These are phyloP conservation scores for Pseudomonodictys pantanalensis DNA, from an alignment of 495 filamentous ascomycete species.

Conservation along the genomic window DNA sequence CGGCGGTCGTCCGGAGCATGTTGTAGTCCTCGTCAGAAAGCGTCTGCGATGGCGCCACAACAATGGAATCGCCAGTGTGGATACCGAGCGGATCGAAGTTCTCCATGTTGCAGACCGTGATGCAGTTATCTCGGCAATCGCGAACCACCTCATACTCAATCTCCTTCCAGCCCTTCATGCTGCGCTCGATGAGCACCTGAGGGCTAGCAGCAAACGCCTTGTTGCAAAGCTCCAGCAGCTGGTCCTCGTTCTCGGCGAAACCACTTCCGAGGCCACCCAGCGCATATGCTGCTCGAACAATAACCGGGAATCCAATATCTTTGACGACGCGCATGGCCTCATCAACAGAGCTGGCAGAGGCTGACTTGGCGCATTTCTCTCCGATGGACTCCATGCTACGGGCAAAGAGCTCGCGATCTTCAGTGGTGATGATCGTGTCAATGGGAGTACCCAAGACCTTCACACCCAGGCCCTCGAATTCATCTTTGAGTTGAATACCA, in stretches of 20 bases:
- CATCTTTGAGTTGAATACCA: conserved; percentile 93
- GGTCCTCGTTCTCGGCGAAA: conserved; percentile 85
- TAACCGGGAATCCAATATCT: conserved; percentile 91
- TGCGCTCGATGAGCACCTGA: conserved; percentile 92
- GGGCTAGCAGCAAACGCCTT: conserved; percentile 93
- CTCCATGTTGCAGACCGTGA: conserved; percentile 99
- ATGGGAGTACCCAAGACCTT: conserved; percentile 95
- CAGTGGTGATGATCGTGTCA: conserved; percentile 95
- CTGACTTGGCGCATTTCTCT: conserved; percentile 96
- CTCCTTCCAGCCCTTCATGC: conserved; percentile 99
- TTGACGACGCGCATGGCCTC: conserved; percentile 82
- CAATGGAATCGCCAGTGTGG: conserved; percentile 95
- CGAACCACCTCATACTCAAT: conserved; percentile 97
- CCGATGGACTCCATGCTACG: conserved; percentile 97
- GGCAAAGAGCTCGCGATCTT: conserved; percentile 95
- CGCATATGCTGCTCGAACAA: conserved; percentile 94
- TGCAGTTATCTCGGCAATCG: conserved; percentile 93
- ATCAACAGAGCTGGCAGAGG: conserved; percentile 79
- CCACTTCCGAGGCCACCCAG: conserved; percentile 93
- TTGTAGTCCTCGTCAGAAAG: conserved; percentile 97
- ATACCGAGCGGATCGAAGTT: conserved; percentile 97
- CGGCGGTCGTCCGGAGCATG: conserved; percentile 94
- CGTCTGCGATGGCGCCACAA: conserved; percentile 93
- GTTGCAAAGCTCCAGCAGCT: conserved; percentile 86
- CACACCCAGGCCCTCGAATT: conserved; percentile 86